Percentiles rank a stretch among this genome's conserved stretches.
phyloP scores from a whole-genome alignment of 805 yeast genomes.

The Debaryomyces tyrocola region DNA sequence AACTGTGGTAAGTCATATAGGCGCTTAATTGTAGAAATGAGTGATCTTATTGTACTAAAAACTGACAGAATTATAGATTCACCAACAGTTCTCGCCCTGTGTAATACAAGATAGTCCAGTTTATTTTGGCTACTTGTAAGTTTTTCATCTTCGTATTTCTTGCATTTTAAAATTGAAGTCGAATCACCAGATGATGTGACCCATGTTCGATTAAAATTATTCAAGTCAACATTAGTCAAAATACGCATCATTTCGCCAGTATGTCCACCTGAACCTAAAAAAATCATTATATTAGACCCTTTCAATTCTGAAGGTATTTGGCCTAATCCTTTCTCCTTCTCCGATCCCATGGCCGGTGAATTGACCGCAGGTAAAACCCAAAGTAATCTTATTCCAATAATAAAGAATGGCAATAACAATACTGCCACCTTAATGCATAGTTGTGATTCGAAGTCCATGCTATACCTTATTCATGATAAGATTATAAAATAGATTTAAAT shows the following conservation, averaged over 20 bases:
- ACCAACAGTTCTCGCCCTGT: constrained; percentile 63
- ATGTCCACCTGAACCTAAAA: constrained; percentile 96
- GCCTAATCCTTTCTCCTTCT: background rate
- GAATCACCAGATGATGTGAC: constrained; percentile 51
- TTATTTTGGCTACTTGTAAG: constrained; percentile 9
- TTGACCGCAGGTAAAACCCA: constrained; percentile 21
- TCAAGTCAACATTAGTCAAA: constrained; percentile 39
- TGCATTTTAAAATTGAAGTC: constrained; percentile 45
- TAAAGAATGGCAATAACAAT: constrained; percentile 20
- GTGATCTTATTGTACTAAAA: constrained; percentile 43
- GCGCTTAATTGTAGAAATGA: constrained; percentile 22
- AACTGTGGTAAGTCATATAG: constrained; percentile 26
- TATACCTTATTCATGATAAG: background rate
- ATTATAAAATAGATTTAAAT: no score
- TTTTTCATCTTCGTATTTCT: constrained; percentile 31
- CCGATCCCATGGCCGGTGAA: constrained; percentile 2
- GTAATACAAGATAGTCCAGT: constrained; percentile 33
- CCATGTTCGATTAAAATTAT: constrained; percentile 33
- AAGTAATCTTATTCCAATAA: constrained; percentile 21
- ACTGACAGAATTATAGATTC: constrained; percentile 51
- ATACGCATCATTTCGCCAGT: constrained; percentile 93
- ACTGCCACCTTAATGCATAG: constrained; percentile 14
- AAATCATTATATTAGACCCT: constrained; percentile 46
- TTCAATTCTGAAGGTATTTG: constrained; percentile 5
- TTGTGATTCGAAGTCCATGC: constrained; percentile 22